Percentiles rank a stretch among this genome's conserved stretches.
Conservation (phyloP, 306 rosid genomes). For the Pterocarpus santalinus region DNA sequence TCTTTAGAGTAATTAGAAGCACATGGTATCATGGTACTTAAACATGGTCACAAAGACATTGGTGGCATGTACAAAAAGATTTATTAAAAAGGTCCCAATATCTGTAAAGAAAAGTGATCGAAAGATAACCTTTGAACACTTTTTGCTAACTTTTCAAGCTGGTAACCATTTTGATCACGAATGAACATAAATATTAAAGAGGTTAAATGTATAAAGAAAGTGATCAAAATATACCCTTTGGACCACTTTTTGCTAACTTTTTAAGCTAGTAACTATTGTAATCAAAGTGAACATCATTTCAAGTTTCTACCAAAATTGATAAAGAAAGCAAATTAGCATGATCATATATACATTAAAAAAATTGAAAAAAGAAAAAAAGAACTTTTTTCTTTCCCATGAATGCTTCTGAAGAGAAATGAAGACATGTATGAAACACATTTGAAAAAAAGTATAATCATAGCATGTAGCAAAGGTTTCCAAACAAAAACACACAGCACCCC, state of each 20-base stretch:
- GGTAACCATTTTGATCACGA: slow-evolving; percentile 27
- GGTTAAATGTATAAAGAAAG: background rate
- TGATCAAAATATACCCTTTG: slow-evolving; percentile 6
- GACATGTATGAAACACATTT: background rate
- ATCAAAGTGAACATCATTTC: slow-evolving; percentile 38
- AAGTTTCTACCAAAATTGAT: background rate
- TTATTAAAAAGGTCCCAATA: slow-evolving; percentile 9
- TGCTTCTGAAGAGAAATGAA: background rate
- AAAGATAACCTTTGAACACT: slow-evolving; percentile 12
- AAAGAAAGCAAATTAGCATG: slow-evolving; percentile 13
- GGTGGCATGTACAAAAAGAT: background rate
- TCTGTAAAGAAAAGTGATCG: slow-evolving; percentile 1
- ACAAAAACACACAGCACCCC: background rate
- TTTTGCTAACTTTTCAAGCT: slow-evolving; percentile 29
- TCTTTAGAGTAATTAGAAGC: slow-evolving; percentile 10
- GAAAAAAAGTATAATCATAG: background rate
- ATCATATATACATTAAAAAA: background rate
- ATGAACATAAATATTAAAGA: slow-evolving; percentile 14
- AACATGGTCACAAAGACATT: background rate
- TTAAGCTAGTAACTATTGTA: slow-evolving; percentile 5
- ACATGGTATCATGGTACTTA: background rate
- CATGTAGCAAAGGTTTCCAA: background rate
- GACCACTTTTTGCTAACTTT: slow-evolving; percentile 14
- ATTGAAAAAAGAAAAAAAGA: background rate
- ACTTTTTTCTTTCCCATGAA: background rate